These are phyloP conservation scores for Acer saccharum DNA, from an alignment of 345 rosid species.

Conservation along the genomic window DNA sequence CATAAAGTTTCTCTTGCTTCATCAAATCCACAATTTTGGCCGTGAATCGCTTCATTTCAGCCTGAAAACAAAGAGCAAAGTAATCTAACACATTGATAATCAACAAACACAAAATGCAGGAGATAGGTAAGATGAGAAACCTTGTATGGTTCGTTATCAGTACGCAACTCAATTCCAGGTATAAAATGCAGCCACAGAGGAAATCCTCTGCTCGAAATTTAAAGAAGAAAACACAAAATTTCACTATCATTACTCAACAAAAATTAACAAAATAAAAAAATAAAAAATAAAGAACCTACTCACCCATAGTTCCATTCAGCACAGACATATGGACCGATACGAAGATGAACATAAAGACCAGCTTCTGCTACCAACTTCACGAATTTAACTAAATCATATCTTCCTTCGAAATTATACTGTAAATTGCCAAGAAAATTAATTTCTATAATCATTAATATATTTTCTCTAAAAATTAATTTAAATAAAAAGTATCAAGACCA, in stretches of 20 bases:
- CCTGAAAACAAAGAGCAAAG: conserved; percentile 38
- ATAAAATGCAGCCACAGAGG: conserved; percentile 93
- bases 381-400: conserved; percentile 83
- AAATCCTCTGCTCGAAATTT: conserved; percentile 63
- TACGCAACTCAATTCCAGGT: conserved; percentile 82
- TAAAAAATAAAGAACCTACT: not conserved
- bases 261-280: not conserved
- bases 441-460: not conserved
- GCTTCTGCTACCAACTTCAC: conserved; percentile 80
- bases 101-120: conserved; percentile 4
- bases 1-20: conserved; percentile 89
- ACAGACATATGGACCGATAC: conserved; percentile 95
- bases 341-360: conserved; percentile 88
- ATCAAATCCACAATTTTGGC: conserved; percentile 85
- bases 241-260: not conserved
- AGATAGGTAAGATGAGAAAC: conserved; percentile 31
- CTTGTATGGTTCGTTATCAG: conserved; percentile 89
- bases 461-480: not conserved
- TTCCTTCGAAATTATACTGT: conserved; percentile 90
- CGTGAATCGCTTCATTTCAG: conserved; percentile 88
- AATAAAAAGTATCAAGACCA: not conserved
- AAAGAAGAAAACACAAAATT: not conserved
- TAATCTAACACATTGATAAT: not conserved
- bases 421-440: not conserved
- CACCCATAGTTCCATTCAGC: conserved; percentile 99